These are phyloP conservation scores for grape (Vitis vinifera) DNA, from an alignment of 164 flowering plant genomes.

Conservation along the genomic window DNA sequence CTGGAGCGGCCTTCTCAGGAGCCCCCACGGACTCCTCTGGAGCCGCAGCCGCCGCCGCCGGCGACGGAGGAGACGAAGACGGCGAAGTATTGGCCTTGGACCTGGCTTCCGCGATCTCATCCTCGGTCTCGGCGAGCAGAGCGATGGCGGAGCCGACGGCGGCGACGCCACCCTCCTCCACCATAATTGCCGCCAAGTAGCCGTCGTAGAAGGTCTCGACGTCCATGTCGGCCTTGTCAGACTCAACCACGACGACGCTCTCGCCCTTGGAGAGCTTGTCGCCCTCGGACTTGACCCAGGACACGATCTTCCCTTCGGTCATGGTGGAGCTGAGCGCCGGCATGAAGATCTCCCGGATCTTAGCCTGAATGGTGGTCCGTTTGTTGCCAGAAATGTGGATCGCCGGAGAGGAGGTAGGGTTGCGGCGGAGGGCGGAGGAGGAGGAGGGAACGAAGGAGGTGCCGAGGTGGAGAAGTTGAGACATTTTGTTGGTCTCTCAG, in stretches of 20 bases:
- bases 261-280: constrained; percentile 89
- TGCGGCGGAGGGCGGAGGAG: constrained; percentile 28
- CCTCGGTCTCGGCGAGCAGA: constrained; percentile 81
- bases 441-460: constrained; percentile 60
- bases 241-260: constrained; percentile 94
- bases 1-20: constrained; percentile 6
- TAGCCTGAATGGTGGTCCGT: constrained; percentile 38
- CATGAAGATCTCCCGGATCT: constrained; percentile 99
- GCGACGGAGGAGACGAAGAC: constrained; percentile 13
- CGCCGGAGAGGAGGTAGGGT: constrained; percentile 6
- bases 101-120: constrained; percentile 71
- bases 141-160: constrained; percentile 99
- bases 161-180: constrained; percentile 89
- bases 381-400: constrained; percentile 1
- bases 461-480: constrained; percentile 39
- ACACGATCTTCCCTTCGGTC: constrained; percentile 97
- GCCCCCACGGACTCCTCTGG: constrained; percentile 14
- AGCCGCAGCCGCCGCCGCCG: constrained; percentile 8
- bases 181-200: constrained; percentile 83
- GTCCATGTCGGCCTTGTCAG: constrained; percentile 98
- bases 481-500: constrained; percentile 26
- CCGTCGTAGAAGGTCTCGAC: constrained; percentile 99
- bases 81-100: constrained; percentile 39
- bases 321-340: constrained; percentile 97
- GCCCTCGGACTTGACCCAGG: constrained; percentile 94